Evolutionary conservation across 2,329 filamentous ascomycete genomes (phyloP).

Genomic region (Venturia oleaginea): DNA sequence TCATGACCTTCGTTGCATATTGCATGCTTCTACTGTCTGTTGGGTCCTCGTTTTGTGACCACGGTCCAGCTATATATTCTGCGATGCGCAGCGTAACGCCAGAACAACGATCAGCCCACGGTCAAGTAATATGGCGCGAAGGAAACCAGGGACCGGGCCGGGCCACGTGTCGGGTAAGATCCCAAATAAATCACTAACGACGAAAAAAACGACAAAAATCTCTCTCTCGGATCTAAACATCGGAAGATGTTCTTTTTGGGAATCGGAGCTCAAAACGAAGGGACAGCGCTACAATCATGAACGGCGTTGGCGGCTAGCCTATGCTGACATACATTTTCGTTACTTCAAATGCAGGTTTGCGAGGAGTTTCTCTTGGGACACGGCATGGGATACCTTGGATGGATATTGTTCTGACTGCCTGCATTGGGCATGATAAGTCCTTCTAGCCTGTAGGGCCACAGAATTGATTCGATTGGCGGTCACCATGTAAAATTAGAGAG

Average conservation of each 20-base stretch:
- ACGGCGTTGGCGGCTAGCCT: background rate
- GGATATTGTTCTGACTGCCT: background rate
- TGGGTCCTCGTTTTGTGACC: background rate
- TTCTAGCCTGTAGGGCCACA: background rate
- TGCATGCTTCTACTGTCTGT: background rate
- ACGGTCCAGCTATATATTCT: background rate
- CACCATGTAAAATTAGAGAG: conserved; percentile 5
- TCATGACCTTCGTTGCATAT: background rate
- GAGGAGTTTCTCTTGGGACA: background rate
- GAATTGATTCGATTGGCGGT: background rate
- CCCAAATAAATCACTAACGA: background rate
- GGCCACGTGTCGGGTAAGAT: background rate
- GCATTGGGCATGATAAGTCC: background rate
- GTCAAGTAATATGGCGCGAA: background rate
- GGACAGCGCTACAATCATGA: background rate
- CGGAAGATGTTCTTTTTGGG: background rate
- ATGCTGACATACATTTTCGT: background rate
- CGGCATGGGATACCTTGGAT: background rate
- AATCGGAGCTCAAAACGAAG: background rate
- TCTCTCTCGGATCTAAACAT: conserved; percentile 6
- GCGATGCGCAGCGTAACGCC: background rate
- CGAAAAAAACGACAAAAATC: conserved; percentile 2
- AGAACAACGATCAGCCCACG: background rate
- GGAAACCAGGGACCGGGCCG: background rate
- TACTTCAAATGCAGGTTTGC: background rate